Conservation (phyloP, 345 rosid genomes). For the Syzygium jambos region DNA sequence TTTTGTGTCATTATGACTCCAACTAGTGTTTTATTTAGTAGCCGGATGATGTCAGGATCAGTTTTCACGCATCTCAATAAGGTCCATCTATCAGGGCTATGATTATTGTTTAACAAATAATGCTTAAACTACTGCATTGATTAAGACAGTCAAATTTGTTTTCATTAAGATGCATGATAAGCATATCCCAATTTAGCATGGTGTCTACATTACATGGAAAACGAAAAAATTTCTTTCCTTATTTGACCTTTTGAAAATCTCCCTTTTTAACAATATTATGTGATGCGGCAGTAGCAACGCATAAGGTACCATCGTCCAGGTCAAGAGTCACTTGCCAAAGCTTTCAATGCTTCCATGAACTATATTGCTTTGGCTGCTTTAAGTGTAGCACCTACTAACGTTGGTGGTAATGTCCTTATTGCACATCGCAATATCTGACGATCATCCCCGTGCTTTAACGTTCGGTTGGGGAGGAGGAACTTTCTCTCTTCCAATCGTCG, state of each 20-base stretch:
- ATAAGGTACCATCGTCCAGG: not conserved
- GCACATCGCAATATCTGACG: not conserved
- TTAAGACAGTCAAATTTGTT: not conserved
- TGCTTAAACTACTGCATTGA: not conserved
- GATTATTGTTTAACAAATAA: not conserved
- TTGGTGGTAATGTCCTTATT: not conserved
- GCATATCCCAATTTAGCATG: not conserved
- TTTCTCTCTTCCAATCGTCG: not conserved
- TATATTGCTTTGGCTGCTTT: not conserved
- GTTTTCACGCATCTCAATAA: not conserved
- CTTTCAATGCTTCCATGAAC: not conserved
- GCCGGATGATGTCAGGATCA: not conserved
- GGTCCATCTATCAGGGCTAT: not conserved
- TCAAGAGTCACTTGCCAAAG: not conserved
- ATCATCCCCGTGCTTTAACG: not conserved
- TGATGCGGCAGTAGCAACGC: not conserved
- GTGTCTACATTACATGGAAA: not conserved
- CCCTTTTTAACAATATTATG: not conserved
- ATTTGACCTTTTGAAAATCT: not conserved
- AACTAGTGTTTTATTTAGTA: not conserved
- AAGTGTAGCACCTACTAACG: not conserved
- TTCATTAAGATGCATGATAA: not conserved
- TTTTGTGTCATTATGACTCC: not conserved
- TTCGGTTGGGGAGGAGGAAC: not conserved
- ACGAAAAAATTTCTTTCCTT: not conserved